Percentiles rank a stretch among this genome's conserved stretches.
Conservation (phyloP, 1,139 yeast species). For the Pichia sp. region DNA sequence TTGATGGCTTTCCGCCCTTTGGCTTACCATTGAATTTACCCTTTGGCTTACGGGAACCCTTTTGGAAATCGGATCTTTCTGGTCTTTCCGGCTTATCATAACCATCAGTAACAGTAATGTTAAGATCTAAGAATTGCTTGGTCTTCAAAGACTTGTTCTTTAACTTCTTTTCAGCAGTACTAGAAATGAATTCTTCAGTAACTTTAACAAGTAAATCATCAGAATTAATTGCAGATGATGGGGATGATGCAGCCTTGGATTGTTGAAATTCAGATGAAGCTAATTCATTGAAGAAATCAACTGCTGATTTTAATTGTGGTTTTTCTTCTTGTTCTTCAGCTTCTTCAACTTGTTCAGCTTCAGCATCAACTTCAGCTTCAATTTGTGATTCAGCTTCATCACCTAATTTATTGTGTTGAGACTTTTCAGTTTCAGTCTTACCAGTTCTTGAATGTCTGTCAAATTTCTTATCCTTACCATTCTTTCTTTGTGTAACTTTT, state of each 20-base stretch:
- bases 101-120: constrained; percentile 58
- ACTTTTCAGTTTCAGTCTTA: constrained; percentile 79
- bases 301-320: constrained; percentile 50
- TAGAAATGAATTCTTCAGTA: constrained; percentile 48
- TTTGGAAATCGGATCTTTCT: constrained; percentile 25
- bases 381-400: constrained; percentile 60
- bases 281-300: constrained; percentile 66
- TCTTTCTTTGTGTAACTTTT: constrained; percentile 36
- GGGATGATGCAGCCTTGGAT: constrained; percentile 49
- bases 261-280: constrained; percentile 28
- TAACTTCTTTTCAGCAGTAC: constrained; percentile 53
- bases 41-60: constrained; percentile 20
- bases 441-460: constrained; percentile 86
- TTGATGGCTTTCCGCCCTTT: constrained; percentile 15
- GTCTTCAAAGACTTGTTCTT: constrained; percentile 61
- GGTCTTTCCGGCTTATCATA: constrained; percentile 17
- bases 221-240: constrained; percentile 53
- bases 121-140: constrained; percentile 62
- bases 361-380: constrained; percentile 60
- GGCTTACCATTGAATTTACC: constrained; percentile 14
- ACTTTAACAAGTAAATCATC: constrained; percentile 55
- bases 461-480: constrained; percentile 49
- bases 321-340: constrained; percentile 31
- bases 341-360: constrained; percentile 40
- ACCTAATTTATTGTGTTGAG: constrained; percentile 82